Evolutionary conservation across 345 rosid genomes (phyloP).

Genomic region (Eucalyptus coolabah): DNA sequence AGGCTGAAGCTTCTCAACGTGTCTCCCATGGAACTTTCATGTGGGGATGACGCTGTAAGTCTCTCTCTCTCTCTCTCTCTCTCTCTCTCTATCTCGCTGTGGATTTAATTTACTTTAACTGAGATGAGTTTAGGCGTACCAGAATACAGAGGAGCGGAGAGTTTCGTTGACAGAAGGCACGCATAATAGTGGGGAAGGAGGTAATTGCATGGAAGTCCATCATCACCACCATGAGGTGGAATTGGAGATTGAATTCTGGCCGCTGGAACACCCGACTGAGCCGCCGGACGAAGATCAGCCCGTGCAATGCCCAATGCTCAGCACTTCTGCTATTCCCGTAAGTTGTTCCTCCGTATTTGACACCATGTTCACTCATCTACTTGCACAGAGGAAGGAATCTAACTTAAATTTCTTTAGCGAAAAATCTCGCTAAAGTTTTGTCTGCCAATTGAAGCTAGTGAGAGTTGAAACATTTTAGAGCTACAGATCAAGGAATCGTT

Average conservation of each 20-base stretch:
- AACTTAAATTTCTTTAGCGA: not conserved
- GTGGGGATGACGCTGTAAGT: slow-evolving; percentile 21
- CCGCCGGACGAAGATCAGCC: slow-evolving; percentile 89
- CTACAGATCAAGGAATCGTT: not conserved
- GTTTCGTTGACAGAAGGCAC: not conserved
- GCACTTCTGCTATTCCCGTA: slow-evolving; percentile 56
- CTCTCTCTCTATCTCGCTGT: not conserved
- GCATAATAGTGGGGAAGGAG: not conserved
- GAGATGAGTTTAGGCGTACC: not conserved
- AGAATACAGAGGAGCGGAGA: slow-evolving; percentile 16
- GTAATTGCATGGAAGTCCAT: slow-evolving; percentile 11
- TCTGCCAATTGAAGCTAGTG: not conserved
- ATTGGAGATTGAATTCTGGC: slow-evolving; percentile 57
- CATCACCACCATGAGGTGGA: slow-evolving; percentile 1
- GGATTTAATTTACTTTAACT: not conserved
- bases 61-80: not conserved
- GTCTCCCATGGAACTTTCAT: slow-evolving; percentile 18
- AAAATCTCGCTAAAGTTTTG: not conserved
- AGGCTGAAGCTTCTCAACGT: slow-evolving; percentile 9
- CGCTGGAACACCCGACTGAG: slow-evolving; percentile 82
- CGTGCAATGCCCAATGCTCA: slow-evolving; percentile 69
- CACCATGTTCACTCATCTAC: not conserved
- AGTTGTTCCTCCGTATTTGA: not conserved
- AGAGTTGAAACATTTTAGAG: not conserved
- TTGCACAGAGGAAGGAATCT: not conserved